Evolutionary conservation across 2,329 filamentous ascomycete species (phyloP), one percentile per base, ranked within the genome.

Genomic region (Penicillium griseofulvum): DNA sequence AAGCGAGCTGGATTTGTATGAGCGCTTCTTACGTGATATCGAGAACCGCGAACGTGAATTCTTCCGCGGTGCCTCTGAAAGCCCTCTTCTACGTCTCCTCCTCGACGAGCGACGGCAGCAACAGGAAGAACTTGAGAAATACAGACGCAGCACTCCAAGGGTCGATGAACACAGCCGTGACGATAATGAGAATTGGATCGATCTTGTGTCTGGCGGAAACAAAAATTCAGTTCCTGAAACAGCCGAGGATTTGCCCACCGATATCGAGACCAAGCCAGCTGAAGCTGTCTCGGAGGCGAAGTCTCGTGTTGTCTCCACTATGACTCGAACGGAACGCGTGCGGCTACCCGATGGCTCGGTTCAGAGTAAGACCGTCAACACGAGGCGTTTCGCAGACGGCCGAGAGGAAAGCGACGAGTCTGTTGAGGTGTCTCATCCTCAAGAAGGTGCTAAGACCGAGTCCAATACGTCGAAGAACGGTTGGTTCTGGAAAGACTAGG

Each of bases 341-440:
- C 79, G 78, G 2, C 71, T 80, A 2, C 74, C 81, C 0, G 83
- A 87, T 65, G 84, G 84, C 12, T 81, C 80, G 0, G 71, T 85
- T 2, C 80, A 81, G 9, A 86, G 81, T 0, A 84, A 81, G 61
- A 78, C 80, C 1, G 72, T 84, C 10, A 71, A 83, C 16, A 86
- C 82, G 58, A 82, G 81, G 63, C 76, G 81, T 3, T 87, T 85
- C 62, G 74, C 80, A 1, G 83, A 87, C 71, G 84, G 84, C 0
- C 75, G 78, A 4, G 84, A 86, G 64, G 83, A 86, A 66, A 82
- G 71, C 33, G 78, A 80, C 9, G 81, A 85, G 61, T 82, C 80
- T 8, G 71, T 80, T 4, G 80, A 84, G 43, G 62, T 68, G 9
- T 56, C 65, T 38, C 71, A 66, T 22, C 62, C 66, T 26, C 65